A percentile compares a stretch with the other conserved stretches of the same genome.
Conservation (phyloP, 805 yeast genomes). For the Wickerhamiella hasegawae region DNA sequence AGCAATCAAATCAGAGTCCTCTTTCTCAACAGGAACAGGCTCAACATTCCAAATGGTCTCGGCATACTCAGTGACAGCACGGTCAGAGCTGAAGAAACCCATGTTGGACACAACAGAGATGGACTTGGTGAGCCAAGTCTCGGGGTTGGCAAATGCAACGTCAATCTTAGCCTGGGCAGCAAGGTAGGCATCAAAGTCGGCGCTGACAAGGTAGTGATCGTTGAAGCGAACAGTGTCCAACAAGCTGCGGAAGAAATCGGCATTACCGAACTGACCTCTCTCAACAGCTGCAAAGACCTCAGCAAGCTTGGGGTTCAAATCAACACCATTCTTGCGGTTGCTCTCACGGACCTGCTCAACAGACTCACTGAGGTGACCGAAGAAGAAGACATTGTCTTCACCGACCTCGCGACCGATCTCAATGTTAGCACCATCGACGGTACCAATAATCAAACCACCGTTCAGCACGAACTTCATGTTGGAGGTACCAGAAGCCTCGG, state of each 20-base stretch:
- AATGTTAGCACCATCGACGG: slow-evolving; percentile 94
- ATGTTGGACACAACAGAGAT: slow-evolving; percentile 74
- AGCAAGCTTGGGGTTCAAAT: slow-evolving; percentile 41
- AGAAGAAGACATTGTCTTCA: slow-evolving; percentile 80
- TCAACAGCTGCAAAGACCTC: slow-evolving; percentile 54
- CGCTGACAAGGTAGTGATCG: slow-evolving; percentile 74
- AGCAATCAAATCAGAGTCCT: no score
- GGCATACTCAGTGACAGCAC: slow-evolving; percentile 85
- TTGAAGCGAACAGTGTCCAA: slow-evolving; percentile 53
- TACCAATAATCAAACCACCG: slow-evolving; percentile 88
- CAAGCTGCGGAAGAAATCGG: slow-evolving; percentile 42
- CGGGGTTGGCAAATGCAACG: slow-evolving; percentile 46
- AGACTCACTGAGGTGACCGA: slow-evolving; percentile 80
- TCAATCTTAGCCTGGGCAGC: slow-evolving; percentile 70
- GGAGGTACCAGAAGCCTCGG: slow-evolving; percentile 92
- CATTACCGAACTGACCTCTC: slow-evolving; percentile 54
- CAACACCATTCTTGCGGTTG: slow-evolving; percentile 46
- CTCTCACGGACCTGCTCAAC: slow-evolving; percentile 73
- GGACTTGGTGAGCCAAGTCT: slow-evolving; percentile 61
- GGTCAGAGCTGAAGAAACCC: slow-evolving; percentile 84
- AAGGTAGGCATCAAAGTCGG: slow-evolving; percentile 76
- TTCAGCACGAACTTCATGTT: slow-evolving; percentile 91
- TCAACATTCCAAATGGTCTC: slow-evolving; percentile 87
- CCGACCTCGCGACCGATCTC: slow-evolving; percentile 90
- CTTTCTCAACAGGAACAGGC: slow-evolving; percentile 27